Base-by-base conservation (phyloP, 345 rosid genomes). In the Xanthoceras sorbifolium region DNA sequence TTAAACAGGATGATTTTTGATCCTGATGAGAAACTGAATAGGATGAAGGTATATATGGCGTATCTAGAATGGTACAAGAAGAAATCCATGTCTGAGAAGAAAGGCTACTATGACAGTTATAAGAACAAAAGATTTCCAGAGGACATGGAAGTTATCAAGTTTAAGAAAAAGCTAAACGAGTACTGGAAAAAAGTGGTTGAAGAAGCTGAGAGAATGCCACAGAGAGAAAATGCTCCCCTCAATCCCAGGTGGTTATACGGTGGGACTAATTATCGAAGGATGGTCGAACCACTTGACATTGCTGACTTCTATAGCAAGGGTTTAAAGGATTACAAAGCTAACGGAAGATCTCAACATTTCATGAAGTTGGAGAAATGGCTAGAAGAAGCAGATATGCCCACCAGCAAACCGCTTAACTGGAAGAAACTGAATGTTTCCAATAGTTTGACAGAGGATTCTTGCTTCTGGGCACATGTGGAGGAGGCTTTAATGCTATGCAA, bases 381-480 rank as follows among this genome's bases (percentile, higher is more conserved):
- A 26, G 54, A 71, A 29, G 71, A 64, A 11, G 63, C 42, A 1
- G 73, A 40, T 52, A 69, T 64, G 66, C 57, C 69, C 1, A 1
- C 14, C 1, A 68, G 29, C 20, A 9, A 29, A 18, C 40, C 65
- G 6, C 59, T 17, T 2, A 15, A 60, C 14, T 2, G 9, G 9
- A 71, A 62, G 55, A 80, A 79, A 23, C 36, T 76, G 57, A 86
- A 82, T 6, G 76, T 85, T 64, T 75, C 76, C 31, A 68, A 31
- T 9, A 72, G 20, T 18, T 17, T 91, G 25, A 90, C 86, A 0
- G 73, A 85, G 50, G 97, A 92, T 86, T 92, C 98, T 25, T 91
- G 94, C 69, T 94, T 94, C 23, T 94, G 98, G 98, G 88, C 90
- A 22, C 72, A 81, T 5, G 98, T 94, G 12, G 97, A 94, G 80